Evolutionary conservation across 2,329 filamentous ascomycete species (phyloP).

Genomic region (Diaporthe citriasiana): DNA sequence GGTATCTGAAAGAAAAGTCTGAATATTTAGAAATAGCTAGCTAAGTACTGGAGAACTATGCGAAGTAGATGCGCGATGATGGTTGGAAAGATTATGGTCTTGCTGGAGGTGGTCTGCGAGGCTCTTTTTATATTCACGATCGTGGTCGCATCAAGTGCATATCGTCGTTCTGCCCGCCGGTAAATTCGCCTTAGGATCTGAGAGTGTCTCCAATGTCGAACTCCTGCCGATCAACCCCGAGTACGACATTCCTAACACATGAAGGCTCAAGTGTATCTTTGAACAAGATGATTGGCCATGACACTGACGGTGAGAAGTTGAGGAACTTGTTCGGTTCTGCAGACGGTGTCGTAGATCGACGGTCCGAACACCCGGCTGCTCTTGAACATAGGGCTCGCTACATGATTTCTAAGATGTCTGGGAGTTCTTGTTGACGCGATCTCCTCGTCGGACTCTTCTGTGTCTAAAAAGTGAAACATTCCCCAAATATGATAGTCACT

Average conservation of each 20-base stretch:
- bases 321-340: no score
- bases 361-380: not conserved
- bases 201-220: not conserved
- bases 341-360: not conserved
- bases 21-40: not conserved
- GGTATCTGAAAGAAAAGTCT: not conserved
- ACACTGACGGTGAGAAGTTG: not conserved
- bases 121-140: not conserved
- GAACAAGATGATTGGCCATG: no score
- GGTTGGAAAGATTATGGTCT: not conserved
- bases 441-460: not conserved
- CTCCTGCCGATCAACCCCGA: not conserved
- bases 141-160: not conserved
- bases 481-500: not conserved
- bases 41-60: not conserved
- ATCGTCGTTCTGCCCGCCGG: not conserved
- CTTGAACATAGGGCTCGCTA: not conserved
- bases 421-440: not conserved
- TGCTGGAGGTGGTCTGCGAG: not conserved
- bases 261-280: not conserved
- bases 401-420: not conserved
- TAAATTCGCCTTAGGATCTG: not conserved
- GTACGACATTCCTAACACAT: not conserved
- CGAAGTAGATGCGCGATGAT: not conserved
- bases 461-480: slow-evolving; percentile 9